Evolutionary conservation across 2,329 filamentous ascomycete species (phyloP).

Genomic region (Oidium heveae): DNA sequence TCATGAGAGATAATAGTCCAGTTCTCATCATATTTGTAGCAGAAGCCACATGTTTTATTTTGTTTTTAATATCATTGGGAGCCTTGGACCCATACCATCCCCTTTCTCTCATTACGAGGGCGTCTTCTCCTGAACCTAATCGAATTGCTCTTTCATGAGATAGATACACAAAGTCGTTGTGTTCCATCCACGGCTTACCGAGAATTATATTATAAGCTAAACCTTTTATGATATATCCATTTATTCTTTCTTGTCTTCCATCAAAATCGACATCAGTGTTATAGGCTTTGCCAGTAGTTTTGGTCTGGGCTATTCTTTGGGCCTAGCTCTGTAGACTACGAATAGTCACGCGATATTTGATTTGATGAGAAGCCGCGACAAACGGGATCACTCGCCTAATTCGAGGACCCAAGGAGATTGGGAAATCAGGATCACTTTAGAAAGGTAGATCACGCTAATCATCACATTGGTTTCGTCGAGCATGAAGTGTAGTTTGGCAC

Average conservation of each 20-base stretch:
- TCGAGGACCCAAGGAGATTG: too few species aligned
- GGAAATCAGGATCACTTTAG: too few species aligned
- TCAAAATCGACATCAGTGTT: not conserved
- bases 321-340: too few species aligned
- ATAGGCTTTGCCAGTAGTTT: too few species aligned
- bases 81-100: not conserved
- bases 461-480: too few species aligned
- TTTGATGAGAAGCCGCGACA: too few species aligned
- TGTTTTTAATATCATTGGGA: not conserved
- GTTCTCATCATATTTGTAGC: not conserved
- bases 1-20: not conserved
- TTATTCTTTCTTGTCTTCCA: not conserved
- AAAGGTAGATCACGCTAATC: too few species aligned
- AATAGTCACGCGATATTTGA: too few species aligned
- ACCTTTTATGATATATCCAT: not conserved
- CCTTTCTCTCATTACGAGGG: not conserved
- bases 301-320: too few species aligned
- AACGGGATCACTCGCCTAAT: too few species aligned
- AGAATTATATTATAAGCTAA: not conserved
- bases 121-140: not conserved
- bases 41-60: not conserved
- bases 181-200: not conserved
- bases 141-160: not conserved
- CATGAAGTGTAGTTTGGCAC: too few species aligned
- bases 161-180: not conserved